These are phyloP conservation scores for Borealophlyctis nickersoniae DNA, from an alignment of 192 early-diverging fungal species.

Conservation along the genomic window DNA sequence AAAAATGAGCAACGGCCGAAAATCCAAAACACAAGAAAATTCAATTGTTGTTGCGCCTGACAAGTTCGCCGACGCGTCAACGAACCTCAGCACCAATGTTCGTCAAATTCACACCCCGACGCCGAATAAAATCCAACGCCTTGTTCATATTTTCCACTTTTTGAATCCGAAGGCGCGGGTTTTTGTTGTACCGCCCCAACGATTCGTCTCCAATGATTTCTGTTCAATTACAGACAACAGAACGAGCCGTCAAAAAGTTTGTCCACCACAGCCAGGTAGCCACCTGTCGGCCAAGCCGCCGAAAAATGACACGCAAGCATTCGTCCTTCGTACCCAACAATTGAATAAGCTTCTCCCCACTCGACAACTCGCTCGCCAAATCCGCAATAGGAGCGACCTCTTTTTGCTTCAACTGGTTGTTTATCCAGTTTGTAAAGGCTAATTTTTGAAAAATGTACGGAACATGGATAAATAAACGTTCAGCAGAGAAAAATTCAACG, in stretches of 20 bases:
- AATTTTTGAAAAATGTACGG: not conserved
- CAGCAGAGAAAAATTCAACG: not conserved
- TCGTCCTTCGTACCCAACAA: conserved; percentile 44
- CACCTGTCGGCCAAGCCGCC: too few relatives aligned
- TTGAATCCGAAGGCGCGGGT: conserved; percentile 89
- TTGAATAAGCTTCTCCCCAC: conserved; percentile 68
- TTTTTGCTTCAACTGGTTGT: conserved; percentile 34
- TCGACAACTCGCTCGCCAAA: conserved; percentile 59
- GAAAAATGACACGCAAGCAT: not conserved
- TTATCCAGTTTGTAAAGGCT: conserved; percentile 82
- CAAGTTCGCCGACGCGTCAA: not conserved
- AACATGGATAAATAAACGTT: not conserved
- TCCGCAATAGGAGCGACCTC: conserved; percentile 32
- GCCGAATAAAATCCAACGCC: conserved; percentile 88
- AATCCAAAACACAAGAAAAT: not conserved
- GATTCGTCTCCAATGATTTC: conserved; percentile 93
- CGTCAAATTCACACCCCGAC: conserved; percentile 79
- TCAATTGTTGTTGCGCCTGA: conserved; percentile 1
- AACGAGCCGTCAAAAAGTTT: not conserved
- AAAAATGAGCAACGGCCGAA: conserved; percentile 13
- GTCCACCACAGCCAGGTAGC: conserved; percentile 6
- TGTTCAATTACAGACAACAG: conserved; percentile 33
- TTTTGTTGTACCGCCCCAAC: conserved; percentile 82
- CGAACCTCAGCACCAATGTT: conserved; percentile 93
- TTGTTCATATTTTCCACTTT: conserved; percentile 94